These are phyloP conservation scores for Aspergillus eucalypticola DNA, from an alignment of 2,329 filamentous ascomycete species.

Conservation along the genomic window DNA sequence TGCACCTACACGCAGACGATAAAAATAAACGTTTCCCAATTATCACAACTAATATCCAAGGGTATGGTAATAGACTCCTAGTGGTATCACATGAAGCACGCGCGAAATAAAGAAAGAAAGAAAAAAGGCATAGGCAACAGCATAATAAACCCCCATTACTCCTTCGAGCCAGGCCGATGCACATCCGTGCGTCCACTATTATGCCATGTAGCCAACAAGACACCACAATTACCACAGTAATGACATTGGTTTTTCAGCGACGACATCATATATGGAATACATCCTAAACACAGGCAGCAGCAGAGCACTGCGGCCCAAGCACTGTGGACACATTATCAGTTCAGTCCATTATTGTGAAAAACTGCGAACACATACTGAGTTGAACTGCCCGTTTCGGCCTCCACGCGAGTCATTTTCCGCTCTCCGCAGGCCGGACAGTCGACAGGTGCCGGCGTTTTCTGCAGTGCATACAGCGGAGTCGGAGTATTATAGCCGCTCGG, in stretches of 20 bases:
- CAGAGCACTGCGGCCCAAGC: constrained; percentile 50
- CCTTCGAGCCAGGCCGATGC: constrained; percentile 23
- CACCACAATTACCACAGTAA: constrained; percentile 50
- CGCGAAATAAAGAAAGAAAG: too few relatives aligned
- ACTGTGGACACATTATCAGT: constrained; percentile 28
- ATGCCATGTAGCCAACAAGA: constrained; percentile 51
- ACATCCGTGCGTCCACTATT: constrained; percentile 51
- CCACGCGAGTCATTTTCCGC: constrained; percentile 33
- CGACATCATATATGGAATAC: constrained; percentile 52
- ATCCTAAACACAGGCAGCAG: constrained; percentile 47
- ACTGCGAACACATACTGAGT: constrained; percentile 31
- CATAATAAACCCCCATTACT: neutral
- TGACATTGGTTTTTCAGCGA: constrained; percentile 53
- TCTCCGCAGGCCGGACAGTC: constrained; percentile 52
- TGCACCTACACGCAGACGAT: too few relatives aligned
- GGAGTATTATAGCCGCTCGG: constrained; percentile 28
- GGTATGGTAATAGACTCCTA: neutral
- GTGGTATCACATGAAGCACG: neutral
- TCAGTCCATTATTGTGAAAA: neutral
- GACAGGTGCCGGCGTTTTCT: constrained; percentile 42
- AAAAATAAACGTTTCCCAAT: too few relatives aligned
- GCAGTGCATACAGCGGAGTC: constrained; percentile 28
- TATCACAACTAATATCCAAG: too few relatives aligned
- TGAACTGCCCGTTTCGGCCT: constrained; percentile 27
- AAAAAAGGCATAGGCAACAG: neutral